Conservation (phyloP, 169 alveolate species). For the Perkinsus chesapeaki region DNA sequence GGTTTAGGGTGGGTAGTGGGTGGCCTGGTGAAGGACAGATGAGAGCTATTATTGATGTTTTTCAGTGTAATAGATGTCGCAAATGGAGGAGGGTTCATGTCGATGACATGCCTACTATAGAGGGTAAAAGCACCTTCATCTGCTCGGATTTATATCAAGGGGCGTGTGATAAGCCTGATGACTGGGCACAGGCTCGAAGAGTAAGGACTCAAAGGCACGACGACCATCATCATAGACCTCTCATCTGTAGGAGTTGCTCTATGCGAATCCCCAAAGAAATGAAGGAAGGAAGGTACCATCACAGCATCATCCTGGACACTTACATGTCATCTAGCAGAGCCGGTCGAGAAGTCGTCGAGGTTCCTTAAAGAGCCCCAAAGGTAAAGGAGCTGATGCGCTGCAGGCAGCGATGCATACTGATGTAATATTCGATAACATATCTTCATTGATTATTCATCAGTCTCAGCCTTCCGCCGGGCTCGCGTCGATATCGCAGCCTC, state of each 20-base stretch:
- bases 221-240: neutral
- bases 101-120: neutral
- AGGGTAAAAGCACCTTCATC: neutral
- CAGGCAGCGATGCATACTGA: too few species aligned
- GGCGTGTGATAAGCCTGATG: neutral
- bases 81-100: neutral
- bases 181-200: neutral
- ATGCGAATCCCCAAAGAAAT: neutral
- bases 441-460: too few species aligned
- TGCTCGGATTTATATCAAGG: neutral
- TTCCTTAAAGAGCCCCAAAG: too few species aligned
- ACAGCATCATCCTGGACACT: too few species aligned
- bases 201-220: neutral
- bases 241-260: neutral
- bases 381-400: too few species aligned
- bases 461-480: neutral
- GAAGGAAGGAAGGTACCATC: too few species aligned
- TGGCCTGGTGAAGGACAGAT: neutral
- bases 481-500: neutral
- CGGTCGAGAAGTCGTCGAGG: too few species aligned
- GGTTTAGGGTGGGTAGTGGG: neutral
- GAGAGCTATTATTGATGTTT: neutral
- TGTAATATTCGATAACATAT: too few species aligned
- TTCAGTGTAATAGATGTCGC: neutral
- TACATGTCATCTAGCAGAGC: too few species aligned